Base-by-base conservation (phyloP, 192 early-diverging fungal genomes). In the Backusella mclennaniae region DNA sequence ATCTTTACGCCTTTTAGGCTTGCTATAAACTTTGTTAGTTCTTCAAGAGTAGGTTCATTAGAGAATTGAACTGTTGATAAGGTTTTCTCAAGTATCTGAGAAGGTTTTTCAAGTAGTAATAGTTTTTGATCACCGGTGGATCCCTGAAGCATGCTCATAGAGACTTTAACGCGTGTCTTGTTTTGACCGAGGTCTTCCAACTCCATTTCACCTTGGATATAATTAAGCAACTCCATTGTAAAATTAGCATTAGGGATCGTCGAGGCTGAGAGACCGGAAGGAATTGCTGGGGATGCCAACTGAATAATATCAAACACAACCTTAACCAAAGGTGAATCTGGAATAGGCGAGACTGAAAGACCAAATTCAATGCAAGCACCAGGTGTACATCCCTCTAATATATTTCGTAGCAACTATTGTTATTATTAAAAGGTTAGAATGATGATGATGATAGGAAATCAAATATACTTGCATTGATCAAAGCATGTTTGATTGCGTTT, bases 321-420 rank as follows among this genome's bases (percentile, higher is more conserved):
- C 36, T 71, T 66, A 11, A 79, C 19, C 11, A 35, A 19, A 15
- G 71, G 59, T 21, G 73, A 26, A 19, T 36, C 26, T 35, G 66
- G 31, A 35, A 73, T 72, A 41, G 59, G 9, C 39, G 46, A 11
- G 21, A 76, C 66, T 12, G 76, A 70, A 31, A 89, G 70, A 29
- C 89, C 87, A n/a, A 90, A 67, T 69, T 90, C 89, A 35, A 89
- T 82, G 11, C 85, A 88, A 7, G 87, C 80, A 33, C 88, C 89
- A 17, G 81, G 63, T 35, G 78, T 84, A 38, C 85, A 85, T 15
- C 81, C 80, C 46, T 85, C 84, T 33, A 90, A 74, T 41, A 90
- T 86, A 69, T 81, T 86, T 69, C 83, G 83, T 53, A 90, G 80
- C 3, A 90, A 79, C 87, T 90, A 80, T 23, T 56, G n/a, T 56